These are phyloP conservation scores for Corylus heterophylla DNA, from an alignment of 306 rosid species.

Conservation along the genomic window DNA sequence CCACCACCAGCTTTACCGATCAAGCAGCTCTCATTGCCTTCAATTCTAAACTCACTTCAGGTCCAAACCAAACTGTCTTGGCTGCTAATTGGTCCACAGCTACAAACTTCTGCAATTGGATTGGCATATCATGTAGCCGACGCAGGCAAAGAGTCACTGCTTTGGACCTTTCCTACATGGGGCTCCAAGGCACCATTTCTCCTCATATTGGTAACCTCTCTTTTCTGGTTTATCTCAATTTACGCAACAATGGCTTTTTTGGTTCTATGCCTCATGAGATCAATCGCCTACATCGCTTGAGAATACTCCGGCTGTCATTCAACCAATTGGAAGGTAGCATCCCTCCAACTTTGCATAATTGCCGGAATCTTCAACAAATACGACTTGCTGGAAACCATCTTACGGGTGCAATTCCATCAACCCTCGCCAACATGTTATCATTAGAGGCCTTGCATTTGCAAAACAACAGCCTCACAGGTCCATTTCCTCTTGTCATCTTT, in stretches of 20 bases:
- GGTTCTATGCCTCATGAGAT: background rate
- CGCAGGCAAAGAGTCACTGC: background rate
- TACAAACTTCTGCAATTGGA: too few species aligned
- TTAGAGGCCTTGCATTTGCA: background rate
- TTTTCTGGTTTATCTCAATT: too few species aligned
- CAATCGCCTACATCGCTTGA: background rate
- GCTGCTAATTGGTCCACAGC: too few species aligned
- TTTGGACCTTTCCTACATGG: background rate
- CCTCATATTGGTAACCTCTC: too few species aligned
- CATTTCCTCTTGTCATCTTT: background rate
- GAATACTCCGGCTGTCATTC: rapidly evolving
- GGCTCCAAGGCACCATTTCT: background rate
- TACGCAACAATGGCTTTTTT: rapidly evolving
- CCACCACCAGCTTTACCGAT: background rate
- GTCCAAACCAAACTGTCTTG: too few species aligned
- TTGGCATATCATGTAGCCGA: too few species aligned
- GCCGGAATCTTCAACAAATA: background rate
- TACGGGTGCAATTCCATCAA: background rate
- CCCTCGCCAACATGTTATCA: background rate
- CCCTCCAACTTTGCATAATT: background rate
- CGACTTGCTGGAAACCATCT: background rate
- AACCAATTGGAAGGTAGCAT: background rate
- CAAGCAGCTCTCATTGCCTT: slow-evolving; percentile 5
- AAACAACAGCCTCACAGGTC: background rate
- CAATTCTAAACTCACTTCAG: background rate